Evolutionary conservation across 176 grass and related monocot genomes (phyloP), one percentile per base, ranked within the genome.

Genomic region (Eleusine coracana): DNA sequence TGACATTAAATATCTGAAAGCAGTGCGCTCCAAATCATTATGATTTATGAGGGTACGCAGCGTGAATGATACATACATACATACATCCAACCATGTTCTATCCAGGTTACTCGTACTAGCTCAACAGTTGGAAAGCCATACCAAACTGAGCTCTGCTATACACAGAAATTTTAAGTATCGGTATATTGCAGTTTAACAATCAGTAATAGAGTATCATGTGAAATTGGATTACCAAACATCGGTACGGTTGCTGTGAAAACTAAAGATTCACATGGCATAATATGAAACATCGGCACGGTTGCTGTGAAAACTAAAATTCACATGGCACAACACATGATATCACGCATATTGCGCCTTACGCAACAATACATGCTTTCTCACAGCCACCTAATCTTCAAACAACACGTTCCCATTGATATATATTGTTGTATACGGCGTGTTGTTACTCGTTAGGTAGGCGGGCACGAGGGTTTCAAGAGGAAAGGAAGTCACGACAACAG

Each of bases 71-170:
- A 25, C 25, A 25, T 25, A 25, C 25, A 25, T 25, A 25, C 25
- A 25, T 25, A 25, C 25, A 78, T 78, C 20, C 29, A 85, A 62
- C 83, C 29, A 40, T 41, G 51, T 41, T 67, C 20, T 42, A 54
- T 31, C 2, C 36, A 27, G 12, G 16, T 42, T 14, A 44, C 67
- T 59, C 31, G 31, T 34, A n/a, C 41, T 64, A 4, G 21, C 63
- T 52, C 10, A 42, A 73, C 45, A 42, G 17, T 49, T 52, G 31
- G 10, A 34, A 59, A 63, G 40, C 40, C 52, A 85, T 71, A 40
- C 14, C 21, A 63, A 28, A 40, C 13, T 2, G 31, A 62, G 52
- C 5, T 60, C 60, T 78, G 15, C 67, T 65, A 16, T 64, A 17
- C 2, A 7, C 13, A 51, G 0, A 6, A 10, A 40, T 59, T 59